Evolutionary conservation across 768 basidiomycete genomes (phyloP), one percentile per base, ranked within the genome.

Genomic region (Collybiopsis confluens): DNA sequence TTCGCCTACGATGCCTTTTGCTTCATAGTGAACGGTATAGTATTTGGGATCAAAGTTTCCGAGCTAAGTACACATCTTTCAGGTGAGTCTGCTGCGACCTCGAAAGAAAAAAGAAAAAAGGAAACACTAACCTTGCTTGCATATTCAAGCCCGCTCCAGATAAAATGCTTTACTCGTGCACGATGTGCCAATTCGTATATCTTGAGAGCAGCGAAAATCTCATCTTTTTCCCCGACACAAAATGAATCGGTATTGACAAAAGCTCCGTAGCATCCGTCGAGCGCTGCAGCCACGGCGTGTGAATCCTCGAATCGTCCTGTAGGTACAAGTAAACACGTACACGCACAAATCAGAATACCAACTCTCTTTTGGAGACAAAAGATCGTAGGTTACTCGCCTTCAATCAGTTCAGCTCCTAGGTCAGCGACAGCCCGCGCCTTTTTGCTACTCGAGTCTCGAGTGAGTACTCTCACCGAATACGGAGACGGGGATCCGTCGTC

Each of bases 401-500:
- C 11, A 23, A 48, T 21, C 35, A 48, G n/a, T 48, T 48, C 71
- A 5, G 70, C 73, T 13, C 74, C 75, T 45, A 65, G 64, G 21
- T 59, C 65, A 21, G 64, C 59, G 2, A 75, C 64, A 23, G 67
- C 64, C 54, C 69, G 65, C 4, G 73, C 74, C 11, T 72, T 64
- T 38, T 58, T 57, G 49, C 65, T 65, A 18, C 54, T 59, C 3
- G 65, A 59, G 52, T 75, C 66, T 33, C 75, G 64, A 1, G 75
- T 76, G 33, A 76, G 64, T 4, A 74, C 75, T 52, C 75, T 73
- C 9, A 76, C 67, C 16, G 62, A 58, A 56, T 73, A 77, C 0
- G 75, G 73, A 36, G 75, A 73, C 0, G 75, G 70, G n/a, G 67
- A 61, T 1, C 73, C 74, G 45, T 73, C 67, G 13, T 61, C 59